Percentiles rank a stretch among this genome's conserved stretches.
Conservation (phyloP, 495 filamentous ascomycete genomes). For the Podospora bellae-mahoneyi region DNA sequence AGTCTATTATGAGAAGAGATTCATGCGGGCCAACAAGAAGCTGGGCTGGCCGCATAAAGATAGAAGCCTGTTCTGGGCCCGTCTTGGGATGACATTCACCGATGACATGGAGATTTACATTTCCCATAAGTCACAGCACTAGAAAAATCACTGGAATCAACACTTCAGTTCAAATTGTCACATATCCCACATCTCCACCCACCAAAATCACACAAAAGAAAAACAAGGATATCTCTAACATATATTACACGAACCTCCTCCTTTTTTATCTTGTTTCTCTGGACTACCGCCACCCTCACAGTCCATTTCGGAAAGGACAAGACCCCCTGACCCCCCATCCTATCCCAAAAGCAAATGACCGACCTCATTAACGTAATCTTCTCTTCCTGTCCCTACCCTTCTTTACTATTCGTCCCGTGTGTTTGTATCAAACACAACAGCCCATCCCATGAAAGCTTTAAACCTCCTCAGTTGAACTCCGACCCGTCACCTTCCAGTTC, state of each 20-base stretch:
- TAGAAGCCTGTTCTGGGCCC: too few relatives aligned
- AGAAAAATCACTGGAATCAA: background rate
- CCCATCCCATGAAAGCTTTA: background rate
- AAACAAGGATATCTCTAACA: background rate
- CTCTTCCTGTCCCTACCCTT: background rate
- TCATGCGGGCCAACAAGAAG: too few relatives aligned
- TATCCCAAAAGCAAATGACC: background rate
- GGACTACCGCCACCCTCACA: background rate
- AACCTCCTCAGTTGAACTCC: background rate
- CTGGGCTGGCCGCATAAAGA: too few relatives aligned
- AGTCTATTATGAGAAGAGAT: too few relatives aligned
- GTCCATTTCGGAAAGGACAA: background rate
- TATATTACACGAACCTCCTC: background rate
- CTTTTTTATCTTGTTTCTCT: background rate
- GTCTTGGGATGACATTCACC: too few relatives aligned
- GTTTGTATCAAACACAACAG: background rate
- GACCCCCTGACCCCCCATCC: background rate
- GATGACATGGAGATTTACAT: too few relatives aligned
- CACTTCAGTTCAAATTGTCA: background rate
- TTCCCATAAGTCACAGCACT: too few relatives aligned
- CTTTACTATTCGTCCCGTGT: background rate
- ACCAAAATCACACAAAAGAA: background rate
- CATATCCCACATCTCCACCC: background rate
- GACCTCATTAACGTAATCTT: background rate
- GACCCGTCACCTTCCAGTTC: background rate